These are phyloP conservation scores for Albugo candida DNA, from an alignment of 352 stramenopile species.

Conservation along the genomic window DNA sequence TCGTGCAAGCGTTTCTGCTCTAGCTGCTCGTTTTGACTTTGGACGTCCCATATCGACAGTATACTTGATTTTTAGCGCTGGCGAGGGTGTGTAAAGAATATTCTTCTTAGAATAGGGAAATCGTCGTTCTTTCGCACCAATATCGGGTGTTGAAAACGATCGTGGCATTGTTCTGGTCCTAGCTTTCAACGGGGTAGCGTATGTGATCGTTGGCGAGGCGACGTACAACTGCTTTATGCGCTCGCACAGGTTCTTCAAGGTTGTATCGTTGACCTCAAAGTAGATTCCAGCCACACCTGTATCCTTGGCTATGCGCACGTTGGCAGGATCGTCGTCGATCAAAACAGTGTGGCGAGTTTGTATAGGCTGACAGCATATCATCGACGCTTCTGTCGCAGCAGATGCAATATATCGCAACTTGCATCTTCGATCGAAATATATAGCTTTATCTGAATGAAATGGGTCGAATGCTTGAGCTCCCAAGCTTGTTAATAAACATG, in stretches of 20 bases:
- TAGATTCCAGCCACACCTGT: slow-evolving; percentile 48
- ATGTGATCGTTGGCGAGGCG: not conserved
- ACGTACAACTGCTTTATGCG: slow-evolving; percentile 18
- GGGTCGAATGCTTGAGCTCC: slow-evolving; percentile 30
- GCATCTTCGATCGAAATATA: slow-evolving; percentile 9
- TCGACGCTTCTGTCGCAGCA: slow-evolving; percentile 23
- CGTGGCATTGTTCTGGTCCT: slow-evolving; percentile 1
- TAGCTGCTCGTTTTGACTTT: slow-evolving; percentile 34
- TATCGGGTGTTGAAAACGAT: slow-evolving; percentile 1
- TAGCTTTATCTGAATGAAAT: slow-evolving; percentile 15
- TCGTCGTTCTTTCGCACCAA: slow-evolving; percentile 11
- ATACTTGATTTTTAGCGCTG: slow-evolving; percentile 56
- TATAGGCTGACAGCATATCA: slow-evolving; percentile 12
- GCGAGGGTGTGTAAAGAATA: slow-evolving; percentile 47
- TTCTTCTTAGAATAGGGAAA: slow-evolving; percentile 14
- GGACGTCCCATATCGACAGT: slow-evolving; percentile 59
- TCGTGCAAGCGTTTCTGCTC: not conserved
- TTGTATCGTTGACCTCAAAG: slow-evolving; percentile 30
- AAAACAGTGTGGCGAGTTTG: slow-evolving; percentile 50
- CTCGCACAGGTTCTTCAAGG: slow-evolving; percentile 21
- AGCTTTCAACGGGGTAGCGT: not conserved
- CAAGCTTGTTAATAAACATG: slow-evolving; percentile 28
- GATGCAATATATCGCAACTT: slow-evolving; percentile 66
- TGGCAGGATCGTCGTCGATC: slow-evolving; percentile 60
- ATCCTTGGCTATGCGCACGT: slow-evolving; percentile 52